These are phyloP conservation scores for Salix caprea DNA, from an alignment of 345 rosid genomes.

Conservation along the genomic window DNA sequence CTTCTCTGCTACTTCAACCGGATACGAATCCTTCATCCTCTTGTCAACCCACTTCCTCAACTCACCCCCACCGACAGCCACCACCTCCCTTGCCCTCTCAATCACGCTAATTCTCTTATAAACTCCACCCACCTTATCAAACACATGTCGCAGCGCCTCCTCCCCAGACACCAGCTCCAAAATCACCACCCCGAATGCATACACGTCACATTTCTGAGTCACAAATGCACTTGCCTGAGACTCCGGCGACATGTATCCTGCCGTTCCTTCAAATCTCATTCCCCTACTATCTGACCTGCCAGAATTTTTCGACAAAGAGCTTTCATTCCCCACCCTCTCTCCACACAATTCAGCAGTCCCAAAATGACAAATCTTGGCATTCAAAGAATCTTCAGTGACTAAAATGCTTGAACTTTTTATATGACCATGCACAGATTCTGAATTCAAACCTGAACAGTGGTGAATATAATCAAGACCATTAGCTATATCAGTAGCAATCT, in stretches of 20 bases:
- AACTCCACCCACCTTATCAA: conserved; percentile 15
- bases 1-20: conserved; percentile 30
- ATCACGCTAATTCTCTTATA: conserved; percentile 20
- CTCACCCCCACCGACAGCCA: conserved; percentile 5
- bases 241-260: conserved; percentile 56
- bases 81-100: conserved; percentile 19
- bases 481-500: conserved; percentile 24
- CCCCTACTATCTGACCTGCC: conserved; percentile 6
- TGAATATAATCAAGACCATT: conserved; percentile 28
- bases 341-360: conserved; percentile 31
- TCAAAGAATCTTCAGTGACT: conserved; percentile 14
- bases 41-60: conserved; percentile 30
- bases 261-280: conserved; percentile 41
- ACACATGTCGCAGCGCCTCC: conserved; percentile 24
- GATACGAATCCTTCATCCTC: conserved; percentile 29
- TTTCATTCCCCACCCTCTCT: not conserved
- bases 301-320: not conserved
- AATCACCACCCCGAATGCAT: conserved; percentile 32
- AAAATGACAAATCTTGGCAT: conserved; percentile 30
- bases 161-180: conserved; percentile 31
- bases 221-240: conserved; percentile 25
- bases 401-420: conserved; percentile 21
- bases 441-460: conserved; percentile 8
- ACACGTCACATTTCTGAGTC: conserved; percentile 28
- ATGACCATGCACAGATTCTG: conserved; percentile 21